Conservation (phyloP, 1,139 yeast genomes). For the Yamadazyma triangularis region DNA sequence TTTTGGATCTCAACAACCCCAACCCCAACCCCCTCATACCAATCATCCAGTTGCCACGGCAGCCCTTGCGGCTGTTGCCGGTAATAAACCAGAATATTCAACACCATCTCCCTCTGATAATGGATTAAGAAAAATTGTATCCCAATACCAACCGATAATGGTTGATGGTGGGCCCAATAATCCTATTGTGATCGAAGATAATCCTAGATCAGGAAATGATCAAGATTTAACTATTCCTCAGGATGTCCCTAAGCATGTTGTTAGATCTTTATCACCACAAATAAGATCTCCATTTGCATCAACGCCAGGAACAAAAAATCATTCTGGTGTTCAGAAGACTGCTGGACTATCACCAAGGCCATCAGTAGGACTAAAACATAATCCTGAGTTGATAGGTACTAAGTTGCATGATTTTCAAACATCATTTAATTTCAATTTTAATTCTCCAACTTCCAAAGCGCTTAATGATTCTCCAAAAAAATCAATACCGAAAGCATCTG, state of each 20-base stretch:
- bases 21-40: too few relatives aligned
- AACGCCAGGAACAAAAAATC: background rate
- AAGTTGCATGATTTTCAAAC: background rate
- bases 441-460: background rate
- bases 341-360: too few relatives aligned
- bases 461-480: background rate
- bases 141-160: background rate
- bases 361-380: background rate
- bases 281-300: background rate
- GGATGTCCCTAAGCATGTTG: background rate
- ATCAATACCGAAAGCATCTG: background rate
- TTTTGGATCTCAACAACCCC: too few relatives aligned
- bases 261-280: background rate
- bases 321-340: too few relatives aligned
- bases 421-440: background rate
- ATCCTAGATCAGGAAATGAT: too few relatives aligned
- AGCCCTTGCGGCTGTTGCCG: too few relatives aligned
- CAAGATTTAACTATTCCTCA: background rate
- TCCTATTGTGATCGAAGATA: background rate
- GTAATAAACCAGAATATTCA: too few relatives aligned
- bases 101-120: too few relatives aligned
- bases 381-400: background rate
- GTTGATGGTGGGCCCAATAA: background rate
- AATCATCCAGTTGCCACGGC: too few relatives aligned
- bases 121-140: background rate